phyloP scores from a whole-genome alignment of 768 basidiomycete species.

The Boletus barrowsii region DNA sequence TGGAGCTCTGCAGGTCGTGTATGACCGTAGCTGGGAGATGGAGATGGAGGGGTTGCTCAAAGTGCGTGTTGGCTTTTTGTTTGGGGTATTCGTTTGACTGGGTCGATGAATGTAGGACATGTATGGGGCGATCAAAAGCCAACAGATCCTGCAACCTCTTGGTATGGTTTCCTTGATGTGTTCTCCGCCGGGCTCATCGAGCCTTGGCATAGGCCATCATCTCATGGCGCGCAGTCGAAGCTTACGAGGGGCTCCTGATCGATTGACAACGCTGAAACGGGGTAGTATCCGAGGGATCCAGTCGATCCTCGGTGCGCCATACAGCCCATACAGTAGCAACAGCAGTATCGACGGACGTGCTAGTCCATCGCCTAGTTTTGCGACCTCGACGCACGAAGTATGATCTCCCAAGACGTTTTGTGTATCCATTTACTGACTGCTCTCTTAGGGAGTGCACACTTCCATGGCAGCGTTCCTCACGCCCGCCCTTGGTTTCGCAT shows the following conservation, averaged over 20 bases:
- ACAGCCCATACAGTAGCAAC: slow-evolving; percentile 81
- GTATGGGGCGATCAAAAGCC: slow-evolving; percentile 86
- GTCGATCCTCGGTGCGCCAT: slow-evolving; percentile 67
- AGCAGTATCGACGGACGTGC: slow-evolving; percentile 82
- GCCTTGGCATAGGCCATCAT: slow-evolving; percentile 34
- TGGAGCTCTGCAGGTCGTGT: slow-evolving; percentile 38
- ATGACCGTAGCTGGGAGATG: slow-evolving; percentile 73
- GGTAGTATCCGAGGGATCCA: slow-evolving; percentile 89
- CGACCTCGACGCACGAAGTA: slow-evolving; percentile 85
- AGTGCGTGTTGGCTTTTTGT: slow-evolving; percentile 38
- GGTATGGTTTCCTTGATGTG: slow-evolving; percentile 42
- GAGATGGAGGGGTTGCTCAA: slow-evolving; percentile 88
- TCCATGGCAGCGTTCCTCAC: slow-evolving; percentile 70
- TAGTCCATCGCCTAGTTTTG: slow-evolving; percentile 92
- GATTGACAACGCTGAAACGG: slow-evolving; percentile 77
- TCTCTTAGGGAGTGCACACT: slow-evolving; percentile 51
- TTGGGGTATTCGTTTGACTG: background rate
- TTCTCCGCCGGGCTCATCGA: slow-evolving; percentile 54
- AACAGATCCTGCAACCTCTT: slow-evolving; percentile 85
- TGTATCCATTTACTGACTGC: slow-evolving; percentile 9
- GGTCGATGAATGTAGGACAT: slow-evolving; percentile 63
- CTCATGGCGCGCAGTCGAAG: slow-evolving; percentile 65
- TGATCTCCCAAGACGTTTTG: slow-evolving; percentile 7
- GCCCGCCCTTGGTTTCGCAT: slow-evolving; percentile 93
- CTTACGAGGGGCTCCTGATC: slow-evolving; percentile 65